A percentile compares a stretch with the other conserved stretches of the same genome.
Evolutionary conservation across 345 rosid species (phyloP).

Genomic region (Camelina hispida): DNA sequence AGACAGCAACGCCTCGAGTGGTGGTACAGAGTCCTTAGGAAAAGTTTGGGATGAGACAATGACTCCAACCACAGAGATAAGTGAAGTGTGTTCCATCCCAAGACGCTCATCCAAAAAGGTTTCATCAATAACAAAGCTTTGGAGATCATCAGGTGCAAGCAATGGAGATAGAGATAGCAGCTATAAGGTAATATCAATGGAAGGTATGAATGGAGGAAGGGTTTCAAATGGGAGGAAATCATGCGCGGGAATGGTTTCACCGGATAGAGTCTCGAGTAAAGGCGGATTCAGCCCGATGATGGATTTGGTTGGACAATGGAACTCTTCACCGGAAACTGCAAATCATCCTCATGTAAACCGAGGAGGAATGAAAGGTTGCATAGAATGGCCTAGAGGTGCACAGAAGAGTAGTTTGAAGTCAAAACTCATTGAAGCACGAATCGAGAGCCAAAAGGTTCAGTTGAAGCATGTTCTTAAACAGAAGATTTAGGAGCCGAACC

Average conservation of each 20-base stretch:
- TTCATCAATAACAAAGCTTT: slow-evolving; percentile 80
- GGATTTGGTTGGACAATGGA: slow-evolving; percentile 76
- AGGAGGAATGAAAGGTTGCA: slow-evolving; percentile 94
- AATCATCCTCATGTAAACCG: slow-evolving; percentile 72
- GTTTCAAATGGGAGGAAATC: slow-evolving; percentile 78
- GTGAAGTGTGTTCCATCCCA: slow-evolving; percentile 71
- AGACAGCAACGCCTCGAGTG: slow-evolving; percentile 68
- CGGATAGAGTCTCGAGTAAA: slow-evolving; percentile 67
- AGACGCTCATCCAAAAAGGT: slow-evolving; percentile 63
- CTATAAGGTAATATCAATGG: slow-evolving; percentile 71
- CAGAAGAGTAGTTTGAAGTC: slow-evolving; percentile 91
- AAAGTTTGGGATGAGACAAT: slow-evolving; percentile 61
- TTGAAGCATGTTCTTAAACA: slow-evolving; percentile 88
- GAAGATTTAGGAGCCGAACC: slow-evolving; percentile 61
- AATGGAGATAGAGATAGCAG: slow-evolving; percentile 65
- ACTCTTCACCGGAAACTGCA: slow-evolving; percentile 68
- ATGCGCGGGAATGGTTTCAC: slow-evolving; percentile 60
- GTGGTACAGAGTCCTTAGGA: slow-evolving; percentile 60
- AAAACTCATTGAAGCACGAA: slow-evolving; percentile 88
- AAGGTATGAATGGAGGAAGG: slow-evolving; percentile 72
- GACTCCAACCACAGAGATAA: slow-evolving; percentile 69
- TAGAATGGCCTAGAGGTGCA: slow-evolving; percentile 87
- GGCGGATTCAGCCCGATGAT: slow-evolving; percentile 67
- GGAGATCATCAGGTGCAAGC: slow-evolving; percentile 71
- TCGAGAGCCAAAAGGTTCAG: slow-evolving; percentile 89